Percentiles rank a stretch among this genome's conserved stretches.
These are phyloP conservation scores for Didymella segeticola DNA, from an alignment of 2,329 filamentous ascomycete genomes.

Conservation along the genomic window DNA sequence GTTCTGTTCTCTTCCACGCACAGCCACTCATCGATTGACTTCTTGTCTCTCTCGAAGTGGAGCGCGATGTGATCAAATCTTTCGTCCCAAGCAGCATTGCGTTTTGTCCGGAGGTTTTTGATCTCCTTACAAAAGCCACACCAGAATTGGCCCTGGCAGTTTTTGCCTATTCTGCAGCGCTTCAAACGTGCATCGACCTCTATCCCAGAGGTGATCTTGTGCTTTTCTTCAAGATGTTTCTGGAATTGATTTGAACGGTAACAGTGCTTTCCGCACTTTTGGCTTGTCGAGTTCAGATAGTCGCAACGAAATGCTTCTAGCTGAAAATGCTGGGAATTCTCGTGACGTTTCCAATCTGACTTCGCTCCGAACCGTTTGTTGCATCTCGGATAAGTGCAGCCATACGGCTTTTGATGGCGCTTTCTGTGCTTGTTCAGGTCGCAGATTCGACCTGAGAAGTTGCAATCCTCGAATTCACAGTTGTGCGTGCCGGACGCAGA, in stretches of 20 bases:
- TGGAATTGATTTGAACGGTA: constrained; percentile 66
- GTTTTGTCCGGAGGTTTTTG: constrained; percentile 59
- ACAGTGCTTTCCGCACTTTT: constrained; percentile 64
- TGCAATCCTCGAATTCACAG: constrained; percentile 24
- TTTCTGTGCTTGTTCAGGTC: constrained; percentile 75
- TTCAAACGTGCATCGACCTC: constrained; percentile 54
- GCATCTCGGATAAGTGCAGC: constrained; percentile 77
- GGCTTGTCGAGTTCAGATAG: constrained; percentile 1
- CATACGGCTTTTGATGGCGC: constrained; percentile 80
- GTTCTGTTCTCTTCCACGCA: constrained; percentile 47
- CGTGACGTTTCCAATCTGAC: constrained; percentile 93
- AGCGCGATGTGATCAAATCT: constrained; percentile 77
- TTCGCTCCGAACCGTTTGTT: constrained; percentile 84
- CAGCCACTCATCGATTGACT: constrained; percentile 64
- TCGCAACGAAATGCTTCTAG: constrained; percentile 76
- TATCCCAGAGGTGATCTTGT: constrained; percentile 47
- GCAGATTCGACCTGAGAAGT: constrained; percentile 29
- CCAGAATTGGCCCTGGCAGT: constrained; percentile 75
- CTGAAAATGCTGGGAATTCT: constrained; percentile 78
- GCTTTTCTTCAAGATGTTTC: constrained; percentile 64
- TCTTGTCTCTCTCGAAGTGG: constrained; percentile 67
- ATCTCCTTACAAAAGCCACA: constrained; percentile 79
- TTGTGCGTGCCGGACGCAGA: constrained; percentile 16
- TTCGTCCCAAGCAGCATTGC: constrained; percentile 65
- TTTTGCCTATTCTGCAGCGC: constrained; percentile 67